These are phyloP conservation scores for Fusarium falciforme DNA, from an alignment of 2,329 filamentous ascomycete genomes.

Conservation along the genomic window DNA sequence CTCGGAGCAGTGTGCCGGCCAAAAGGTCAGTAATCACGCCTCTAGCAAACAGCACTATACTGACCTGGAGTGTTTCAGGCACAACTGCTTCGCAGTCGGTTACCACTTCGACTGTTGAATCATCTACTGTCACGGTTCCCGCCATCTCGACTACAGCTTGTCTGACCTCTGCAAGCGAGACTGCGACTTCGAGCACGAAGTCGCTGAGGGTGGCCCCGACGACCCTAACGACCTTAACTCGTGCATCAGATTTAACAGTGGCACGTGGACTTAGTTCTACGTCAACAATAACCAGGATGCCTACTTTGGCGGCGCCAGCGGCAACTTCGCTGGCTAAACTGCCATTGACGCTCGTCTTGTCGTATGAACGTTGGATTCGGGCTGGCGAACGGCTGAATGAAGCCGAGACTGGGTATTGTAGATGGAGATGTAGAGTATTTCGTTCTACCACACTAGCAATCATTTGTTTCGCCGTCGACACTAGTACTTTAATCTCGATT, in stretches of 20 bases:
- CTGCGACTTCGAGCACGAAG: too few relatives aligned
- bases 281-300: neutral
- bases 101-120: neutral
- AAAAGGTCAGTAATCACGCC: too few relatives aligned
- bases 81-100: too few relatives aligned
- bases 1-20: too few relatives aligned
- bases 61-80: too few relatives aligned
- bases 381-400: neutral
- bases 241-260: neutral
- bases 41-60: too few relatives aligned
- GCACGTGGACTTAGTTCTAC: neutral
- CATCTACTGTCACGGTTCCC: neutral
- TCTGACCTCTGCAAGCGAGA: neutral
- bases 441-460: neutral
- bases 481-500: neutral
- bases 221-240: neutral
- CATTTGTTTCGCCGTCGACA: neutral
- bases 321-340: neutral
- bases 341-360: neutral
- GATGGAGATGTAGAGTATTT: neutral
- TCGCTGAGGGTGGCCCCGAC: too few relatives aligned
- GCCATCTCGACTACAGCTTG: neutral
- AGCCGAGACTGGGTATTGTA: neutral
- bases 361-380: neutral
- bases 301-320: neutral